A percentile compares a stretch with the other conserved stretches of the same genome.
Conservation (phyloP, 31 red algal genomes). For the Bonnemaisonia californica region DNA sequence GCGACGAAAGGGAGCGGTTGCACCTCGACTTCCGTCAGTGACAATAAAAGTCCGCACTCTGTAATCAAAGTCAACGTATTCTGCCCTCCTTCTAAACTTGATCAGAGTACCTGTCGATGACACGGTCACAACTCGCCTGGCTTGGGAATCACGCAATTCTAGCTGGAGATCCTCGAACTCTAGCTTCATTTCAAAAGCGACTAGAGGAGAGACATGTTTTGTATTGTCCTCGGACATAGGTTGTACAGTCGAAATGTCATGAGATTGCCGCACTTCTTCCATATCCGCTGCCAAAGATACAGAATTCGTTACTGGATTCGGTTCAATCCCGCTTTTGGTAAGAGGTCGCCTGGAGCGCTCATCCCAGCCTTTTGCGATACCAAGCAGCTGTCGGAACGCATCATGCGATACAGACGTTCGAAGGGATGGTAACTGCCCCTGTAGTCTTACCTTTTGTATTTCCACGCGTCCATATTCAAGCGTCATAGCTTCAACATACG, state of each 20-base stretch:
- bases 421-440: constrained; percentile 58
- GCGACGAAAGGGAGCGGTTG: constrained; percentile 78
- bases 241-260: background rate
- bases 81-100: constrained; percentile 42
- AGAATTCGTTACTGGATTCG: constrained; percentile 63
- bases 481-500: constrained; percentile 77
- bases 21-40: constrained; percentile 76
- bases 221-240: background rate
- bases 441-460: constrained; percentile 55
- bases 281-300: constrained; percentile 58
- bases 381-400: constrained; percentile 70
- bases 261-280: constrained; percentile 38
- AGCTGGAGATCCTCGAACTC: constrained; percentile 80
- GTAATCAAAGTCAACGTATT: constrained; percentile 62
- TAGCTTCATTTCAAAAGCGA: constrained; percentile 72
- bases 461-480: constrained; percentile 25
- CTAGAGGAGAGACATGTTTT: constrained; percentile 45
- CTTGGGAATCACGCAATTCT: constrained; percentile 61
- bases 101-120: constrained; percentile 70
- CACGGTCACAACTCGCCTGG: constrained; percentile 73
- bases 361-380: constrained; percentile 57
- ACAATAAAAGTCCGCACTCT: constrained; percentile 68
- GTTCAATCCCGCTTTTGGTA: constrained; percentile 59
- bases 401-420: constrained; percentile 71
- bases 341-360: constrained; percentile 15